These are phyloP conservation scores for Syzygium aromaticum DNA, from an alignment of 345 rosid genomes.

Conservation along the genomic window DNA sequence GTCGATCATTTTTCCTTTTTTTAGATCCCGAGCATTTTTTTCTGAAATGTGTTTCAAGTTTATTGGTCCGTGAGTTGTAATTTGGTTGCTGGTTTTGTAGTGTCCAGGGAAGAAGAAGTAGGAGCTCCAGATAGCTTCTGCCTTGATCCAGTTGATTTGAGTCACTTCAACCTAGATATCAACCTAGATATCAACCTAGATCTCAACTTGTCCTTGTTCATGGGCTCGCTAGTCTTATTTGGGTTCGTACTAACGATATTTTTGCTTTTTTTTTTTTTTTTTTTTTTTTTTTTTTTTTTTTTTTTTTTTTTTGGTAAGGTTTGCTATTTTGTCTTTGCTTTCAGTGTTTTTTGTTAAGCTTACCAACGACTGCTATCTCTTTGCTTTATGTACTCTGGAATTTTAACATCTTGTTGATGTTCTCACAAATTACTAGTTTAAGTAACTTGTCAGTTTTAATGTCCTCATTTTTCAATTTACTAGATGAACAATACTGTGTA, in stretches of 20 bases:
- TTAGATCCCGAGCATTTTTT: neutral
- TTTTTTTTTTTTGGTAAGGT: too few relatives aligned
- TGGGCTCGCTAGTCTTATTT: conserved; percentile 67
- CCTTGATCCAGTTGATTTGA: conserved; percentile 65
- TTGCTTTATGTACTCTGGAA: neutral
- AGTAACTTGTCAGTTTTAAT: neutral
- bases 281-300: too few relatives aligned
- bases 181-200: conserved; percentile 96
- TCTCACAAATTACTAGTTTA: neutral
- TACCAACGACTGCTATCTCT: neutral
- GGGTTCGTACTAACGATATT: conserved; percentile 44
- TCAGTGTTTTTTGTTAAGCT: neutral
- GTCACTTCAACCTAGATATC: conserved; percentile 29
- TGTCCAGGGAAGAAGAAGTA: conserved; percentile 82
- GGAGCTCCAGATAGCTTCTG: conserved; percentile 32
- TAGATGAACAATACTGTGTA: neutral
- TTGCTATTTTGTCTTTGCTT: neutral
- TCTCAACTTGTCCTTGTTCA: conserved; percentile 88
- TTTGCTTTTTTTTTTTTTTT: neutral
- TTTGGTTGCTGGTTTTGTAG: conserved; percentile 24
- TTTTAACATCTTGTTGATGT: neutral
- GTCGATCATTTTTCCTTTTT: neutral
- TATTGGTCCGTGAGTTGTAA: conserved; percentile 1
- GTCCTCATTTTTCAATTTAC: neutral
- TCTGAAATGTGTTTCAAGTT: neutral